Percentiles rank a stretch among this genome's conserved stretches.
phyloP scores from a whole-genome alignment of 179 eudicot genomes.

The Pouteria campechiana region DNA sequence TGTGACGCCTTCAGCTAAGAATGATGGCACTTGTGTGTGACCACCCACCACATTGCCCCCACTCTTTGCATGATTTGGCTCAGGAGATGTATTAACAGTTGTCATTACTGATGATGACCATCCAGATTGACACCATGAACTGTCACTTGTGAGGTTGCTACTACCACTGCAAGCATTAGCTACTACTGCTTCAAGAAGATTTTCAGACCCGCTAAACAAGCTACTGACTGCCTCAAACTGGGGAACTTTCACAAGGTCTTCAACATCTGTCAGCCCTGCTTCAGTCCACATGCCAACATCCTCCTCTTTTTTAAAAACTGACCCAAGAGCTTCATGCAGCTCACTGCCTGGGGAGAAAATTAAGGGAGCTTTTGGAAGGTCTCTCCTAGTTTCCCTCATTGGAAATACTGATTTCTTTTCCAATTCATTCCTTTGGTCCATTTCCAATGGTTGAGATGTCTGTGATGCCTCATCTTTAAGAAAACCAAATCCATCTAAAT shows the following conservation, averaged over 20 bases:
- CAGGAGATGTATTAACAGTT: too few relatives aligned
- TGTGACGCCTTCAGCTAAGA: too few relatives aligned
- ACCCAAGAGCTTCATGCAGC: constrained; percentile 73
- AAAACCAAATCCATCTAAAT: too few relatives aligned
- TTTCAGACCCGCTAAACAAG: constrained; percentile 44
- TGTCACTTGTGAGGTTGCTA: constrained; percentile 15
- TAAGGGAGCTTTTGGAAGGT: constrained; percentile 15
- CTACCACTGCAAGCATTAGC: constrained; percentile 44
- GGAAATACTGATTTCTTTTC: constrained; percentile 7
- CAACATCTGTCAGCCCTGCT: constrained; percentile 18
- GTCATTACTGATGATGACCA: constrained; percentile 50
- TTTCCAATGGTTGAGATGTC: constrained; percentile 5
- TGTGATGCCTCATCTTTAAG: too few relatives aligned
- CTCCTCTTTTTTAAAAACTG: constrained; percentile 34
- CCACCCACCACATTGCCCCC: too few relatives aligned
- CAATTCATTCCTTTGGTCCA: not conserved
- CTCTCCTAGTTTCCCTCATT: constrained; percentile 11
- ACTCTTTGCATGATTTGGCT: too few relatives aligned
- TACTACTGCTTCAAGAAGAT: constrained; percentile 85
- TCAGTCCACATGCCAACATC: constrained; percentile 25
- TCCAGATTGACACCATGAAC: constrained; percentile 23
- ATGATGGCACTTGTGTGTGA: too few relatives aligned
- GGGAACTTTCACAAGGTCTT: constrained; percentile 25
- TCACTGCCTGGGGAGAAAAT: constrained; percentile 59
- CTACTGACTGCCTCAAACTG: constrained; percentile 33